phyloP scores from a whole-genome alignment of 306 rosid genomes.

The Fragaria vesca region DNA sequence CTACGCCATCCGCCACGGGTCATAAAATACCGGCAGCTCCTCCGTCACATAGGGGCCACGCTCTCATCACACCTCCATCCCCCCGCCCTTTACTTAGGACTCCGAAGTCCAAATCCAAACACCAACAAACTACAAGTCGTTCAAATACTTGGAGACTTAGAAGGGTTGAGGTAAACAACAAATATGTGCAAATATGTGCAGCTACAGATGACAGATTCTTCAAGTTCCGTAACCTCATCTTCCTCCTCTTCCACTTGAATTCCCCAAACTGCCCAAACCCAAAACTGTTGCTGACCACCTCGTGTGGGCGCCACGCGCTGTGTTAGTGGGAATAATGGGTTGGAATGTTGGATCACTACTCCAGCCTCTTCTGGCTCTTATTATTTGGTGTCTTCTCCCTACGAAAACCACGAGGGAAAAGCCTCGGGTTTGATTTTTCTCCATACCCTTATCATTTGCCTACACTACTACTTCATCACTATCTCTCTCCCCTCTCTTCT shows the following conservation, averaged over 20 bases:
- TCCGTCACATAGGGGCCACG: neutral
- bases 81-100: neutral
- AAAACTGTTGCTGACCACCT: neutral
- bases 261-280: constrained; percentile 20
- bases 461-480: neutral
- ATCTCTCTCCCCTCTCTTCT: neutral
- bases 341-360: constrained; percentile 67
- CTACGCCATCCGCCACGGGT: neutral
- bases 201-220: constrained; percentile 57
- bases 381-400: constrained; percentile 59
- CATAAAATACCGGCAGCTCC: neutral
- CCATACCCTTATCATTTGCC: neutral
- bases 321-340: constrained; percentile 36
- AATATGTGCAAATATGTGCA: neutral
- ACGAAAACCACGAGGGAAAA: constrained; percentile 62
- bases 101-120: neutral
- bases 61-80: neutral
- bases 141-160: neutral
- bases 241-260: neutral
- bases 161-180: too few species aligned
- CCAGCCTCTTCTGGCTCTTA: constrained; percentile 60
- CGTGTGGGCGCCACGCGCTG: constrained; percentile 38
- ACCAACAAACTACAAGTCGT: neutral
- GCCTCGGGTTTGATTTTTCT: constrained; percentile 48
- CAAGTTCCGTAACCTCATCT: constrained; percentile 50